A percentile compares a stretch with the other conserved stretches of the same genome.
Evolutionary conservation across 2,329 filamentous ascomycete genomes (phyloP).

Genomic region (Pseudogymnoascus sp.): DNA sequence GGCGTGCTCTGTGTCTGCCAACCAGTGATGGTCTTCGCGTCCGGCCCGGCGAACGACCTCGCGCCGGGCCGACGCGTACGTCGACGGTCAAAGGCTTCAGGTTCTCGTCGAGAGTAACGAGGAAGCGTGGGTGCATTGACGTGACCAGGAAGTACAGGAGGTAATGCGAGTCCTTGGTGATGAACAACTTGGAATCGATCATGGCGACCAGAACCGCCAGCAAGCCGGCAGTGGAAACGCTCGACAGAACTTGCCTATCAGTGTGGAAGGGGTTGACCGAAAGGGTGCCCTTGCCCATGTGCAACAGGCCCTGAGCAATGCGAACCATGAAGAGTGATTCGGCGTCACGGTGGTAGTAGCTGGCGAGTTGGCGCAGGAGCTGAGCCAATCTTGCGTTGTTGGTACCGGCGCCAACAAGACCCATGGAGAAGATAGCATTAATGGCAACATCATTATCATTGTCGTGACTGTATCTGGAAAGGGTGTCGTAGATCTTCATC

Average conservation of each 20-base stretch:
- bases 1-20: conserved; percentile 99
- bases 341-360: conserved; percentile 96
- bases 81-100: conserved; percentile 92
- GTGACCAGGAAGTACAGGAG: conserved; percentile 95
- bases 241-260: conserved; percentile 89
- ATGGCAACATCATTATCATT: conserved; percentile 97
- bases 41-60: conserved; percentile 97
- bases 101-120: conserved; percentile 92
- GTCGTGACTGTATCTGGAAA: conserved; percentile 96
- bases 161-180: conserved; percentile 68
- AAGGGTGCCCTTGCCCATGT: conserved; percentile 98
- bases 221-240: conserved; percentile 82
- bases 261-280: conserved; percentile 98
- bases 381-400: conserved; percentile 97
- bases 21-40: conserved; percentile 93
- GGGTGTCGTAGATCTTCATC: conserved; percentile 99
- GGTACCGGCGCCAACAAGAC: conserved; percentile 88
- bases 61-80: conserved; percentile 89
- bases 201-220: conserved; percentile 86
- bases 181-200: conserved; percentile 88
- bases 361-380: conserved; percentile 86
- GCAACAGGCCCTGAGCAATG: conserved; percentile 91
- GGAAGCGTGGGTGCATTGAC: conserved; percentile 93
- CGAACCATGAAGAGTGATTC: conserved; percentile 98
- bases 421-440: conserved; percentile 99